Conservation (phyloP, 1,139 yeast species). For the Geotrichum carabidarum region DNA sequence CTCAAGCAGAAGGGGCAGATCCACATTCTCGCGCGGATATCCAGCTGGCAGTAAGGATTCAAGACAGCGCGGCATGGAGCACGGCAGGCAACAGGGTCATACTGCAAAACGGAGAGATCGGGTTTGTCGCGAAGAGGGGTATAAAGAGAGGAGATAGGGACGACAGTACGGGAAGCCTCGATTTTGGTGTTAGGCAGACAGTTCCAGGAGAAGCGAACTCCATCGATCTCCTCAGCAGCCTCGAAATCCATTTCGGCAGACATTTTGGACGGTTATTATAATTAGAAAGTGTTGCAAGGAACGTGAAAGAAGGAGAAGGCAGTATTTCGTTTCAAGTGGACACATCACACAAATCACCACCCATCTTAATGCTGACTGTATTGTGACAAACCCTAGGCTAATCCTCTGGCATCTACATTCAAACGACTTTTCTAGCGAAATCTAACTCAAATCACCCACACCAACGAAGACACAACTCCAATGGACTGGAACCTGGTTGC, state of each 20-base stretch:
- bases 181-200: conserved; percentile 80
- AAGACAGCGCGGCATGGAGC: conserved; percentile 78
- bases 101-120: conserved; percentile 73
- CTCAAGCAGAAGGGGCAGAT: conserved; percentile 79
- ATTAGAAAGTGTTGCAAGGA: not conserved
- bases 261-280: not conserved
- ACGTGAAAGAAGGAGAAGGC: not conserved
- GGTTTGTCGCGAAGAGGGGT: conserved; percentile 83
- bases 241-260: conserved; percentile 57
- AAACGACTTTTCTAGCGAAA: too few species aligned
- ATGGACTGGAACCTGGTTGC: conserved; percentile 9
- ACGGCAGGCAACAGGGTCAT: conserved; percentile 87
- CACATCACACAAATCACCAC: conserved; percentile 6
- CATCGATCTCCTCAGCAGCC: conserved; percentile 79
- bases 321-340: not conserved
- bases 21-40: conserved; percentile 79
- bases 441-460: not conserved
- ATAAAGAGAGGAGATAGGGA: conserved; percentile 90
- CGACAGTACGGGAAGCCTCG: conserved; percentile 88
- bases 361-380: not conserved
- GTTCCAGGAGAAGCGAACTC: conserved; percentile 89
- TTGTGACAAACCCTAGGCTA: not conserved
- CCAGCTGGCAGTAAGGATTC: conserved; percentile 81
- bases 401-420: not conserved
- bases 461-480: not conserved